These are phyloP conservation scores for Pythium aquatile DNA, from an alignment of 352 stramenopile species.

Conservation along the genomic window DNA sequence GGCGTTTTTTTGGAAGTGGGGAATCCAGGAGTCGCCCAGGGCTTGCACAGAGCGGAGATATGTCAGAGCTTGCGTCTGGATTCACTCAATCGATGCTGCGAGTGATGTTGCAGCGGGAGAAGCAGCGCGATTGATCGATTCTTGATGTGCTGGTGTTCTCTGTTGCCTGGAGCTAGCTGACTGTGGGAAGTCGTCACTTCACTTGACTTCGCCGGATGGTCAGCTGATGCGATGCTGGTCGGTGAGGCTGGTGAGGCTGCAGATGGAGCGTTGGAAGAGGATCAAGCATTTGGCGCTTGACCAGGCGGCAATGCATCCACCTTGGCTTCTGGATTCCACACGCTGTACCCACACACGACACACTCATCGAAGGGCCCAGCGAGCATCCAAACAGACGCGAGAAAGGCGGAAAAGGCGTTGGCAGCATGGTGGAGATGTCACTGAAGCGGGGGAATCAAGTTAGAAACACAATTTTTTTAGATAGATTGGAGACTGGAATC, in stretches of 20 bases:
- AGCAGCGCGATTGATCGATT: background rate
- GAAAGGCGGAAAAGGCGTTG: background rate
- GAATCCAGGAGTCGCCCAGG: background rate
- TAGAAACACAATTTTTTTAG: background rate
- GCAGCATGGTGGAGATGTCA: background rate
- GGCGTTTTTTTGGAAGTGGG: conserved; percentile 1
- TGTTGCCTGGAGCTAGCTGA: background rate
- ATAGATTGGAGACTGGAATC: background rate
- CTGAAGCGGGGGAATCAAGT: background rate
- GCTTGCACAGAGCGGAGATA: background rate
- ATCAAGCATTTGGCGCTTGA: background rate
- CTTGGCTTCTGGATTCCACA: too few relatives aligned
- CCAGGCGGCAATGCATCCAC: background rate
- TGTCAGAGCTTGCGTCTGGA: background rate
- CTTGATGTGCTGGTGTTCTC: background rate
- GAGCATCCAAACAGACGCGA: background rate
- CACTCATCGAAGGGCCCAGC: background rate
- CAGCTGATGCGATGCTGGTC: background rate
- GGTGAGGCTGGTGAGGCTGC: background rate
- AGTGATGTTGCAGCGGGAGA: background rate
- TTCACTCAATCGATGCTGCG: background rate
- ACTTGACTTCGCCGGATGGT: background rate
- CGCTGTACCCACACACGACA: conserved; percentile 1
- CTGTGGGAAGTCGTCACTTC: background rate
- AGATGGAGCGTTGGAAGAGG: background rate